Conservation (phyloP, 805 yeast species). For the Saccharomycopsis sp. region DNA sequence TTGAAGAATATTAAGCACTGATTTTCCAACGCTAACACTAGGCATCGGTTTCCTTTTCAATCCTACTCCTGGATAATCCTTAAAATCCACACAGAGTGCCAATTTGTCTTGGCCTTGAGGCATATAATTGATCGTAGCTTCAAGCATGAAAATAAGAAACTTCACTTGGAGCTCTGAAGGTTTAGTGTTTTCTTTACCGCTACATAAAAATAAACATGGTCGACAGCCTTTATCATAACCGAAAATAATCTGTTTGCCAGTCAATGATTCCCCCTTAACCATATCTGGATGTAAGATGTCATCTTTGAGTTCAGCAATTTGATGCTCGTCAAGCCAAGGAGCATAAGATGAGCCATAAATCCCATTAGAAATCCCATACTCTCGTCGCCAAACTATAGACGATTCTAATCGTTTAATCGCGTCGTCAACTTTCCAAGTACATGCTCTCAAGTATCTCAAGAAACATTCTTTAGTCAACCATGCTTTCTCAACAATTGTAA, state of each 20-base stretch:
- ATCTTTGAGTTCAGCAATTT: constrained; percentile 25
- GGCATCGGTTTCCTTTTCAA: constrained; percentile 35
- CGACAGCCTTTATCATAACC: constrained; percentile 50
- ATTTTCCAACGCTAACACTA: constrained; percentile 43
- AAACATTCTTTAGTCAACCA: constrained; percentile 94
- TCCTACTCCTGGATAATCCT: constrained; percentile 33
- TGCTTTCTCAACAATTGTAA: constrained; percentile 56
- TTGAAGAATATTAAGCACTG: constrained; percentile 47
- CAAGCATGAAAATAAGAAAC: constrained; percentile 51
- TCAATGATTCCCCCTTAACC: constrained; percentile 40
- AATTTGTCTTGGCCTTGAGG: constrained; percentile 54
- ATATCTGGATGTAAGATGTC: constrained; percentile 34
- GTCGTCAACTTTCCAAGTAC: constrained; percentile 75
- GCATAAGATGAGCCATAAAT: constrained; percentile 15
- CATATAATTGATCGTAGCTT: constrained; percentile 43
- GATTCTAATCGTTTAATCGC: constrained; percentile 69
- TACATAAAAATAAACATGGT: constrained; percentile 45
- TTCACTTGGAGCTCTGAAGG: constrained; percentile 48
- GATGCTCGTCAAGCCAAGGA: constrained; percentile 9
- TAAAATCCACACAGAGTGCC: constrained; percentile 50
- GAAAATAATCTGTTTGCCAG: constrained; percentile 47
- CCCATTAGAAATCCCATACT: constrained; percentile 36
- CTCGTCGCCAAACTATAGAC: constrained; percentile 89
- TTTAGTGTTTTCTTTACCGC: constrained; percentile 50
- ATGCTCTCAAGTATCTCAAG: constrained; percentile 83